A percentile compares a stretch with the other conserved stretches of the same genome.
These are phyloP conservation scores for Agrostemma githago DNA, from an alignment of 148 eudicot genomes.

Conservation along the genomic window DNA sequence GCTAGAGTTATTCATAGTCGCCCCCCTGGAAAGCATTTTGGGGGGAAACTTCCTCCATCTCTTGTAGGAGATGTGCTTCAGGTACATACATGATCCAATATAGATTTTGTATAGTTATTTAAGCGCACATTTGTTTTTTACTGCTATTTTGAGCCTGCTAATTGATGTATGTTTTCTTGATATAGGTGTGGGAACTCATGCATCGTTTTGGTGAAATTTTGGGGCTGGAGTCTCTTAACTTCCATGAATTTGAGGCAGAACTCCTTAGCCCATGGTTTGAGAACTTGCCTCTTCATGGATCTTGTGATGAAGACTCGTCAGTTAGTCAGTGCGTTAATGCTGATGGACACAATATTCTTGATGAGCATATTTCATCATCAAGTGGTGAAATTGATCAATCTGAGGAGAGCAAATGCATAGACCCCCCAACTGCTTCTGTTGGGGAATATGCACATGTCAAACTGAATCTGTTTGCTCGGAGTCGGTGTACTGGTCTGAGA, in stretches of 20 bases:
- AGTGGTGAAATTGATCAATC: conserved; percentile 33
- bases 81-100: conserved; percentile 30
- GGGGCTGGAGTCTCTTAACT: conserved; percentile 34
- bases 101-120: neutral
- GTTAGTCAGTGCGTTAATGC: conserved; percentile 21
- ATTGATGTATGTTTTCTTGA: conserved; percentile 11
- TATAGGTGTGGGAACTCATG: conserved; percentile 47
- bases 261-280: conserved; percentile 46
- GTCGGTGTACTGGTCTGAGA: conserved; percentile 38
- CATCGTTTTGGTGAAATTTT: conserved; percentile 46
- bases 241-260: conserved; percentile 50
- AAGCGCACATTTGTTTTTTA: neutral
- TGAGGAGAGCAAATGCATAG: conserved; percentile 29
- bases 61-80: conserved; percentile 55
- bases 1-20: conserved; percentile 15
- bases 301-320: conserved; percentile 25
- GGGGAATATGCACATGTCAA: conserved; percentile 29
- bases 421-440: conserved; percentile 26
- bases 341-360: conserved; percentile 27
- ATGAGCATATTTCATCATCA: conserved; percentile 30
- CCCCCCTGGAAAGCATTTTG: conserved; percentile 45
- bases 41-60: conserved; percentile 42
- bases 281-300: conserved; percentile 20
- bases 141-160: neutral
- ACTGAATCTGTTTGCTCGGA: conserved; percentile 23